Base-by-base conservation (phyloP, 371 early-diverging fungal genomes). In the Thermomucor indicae-seudaticae region DNA sequence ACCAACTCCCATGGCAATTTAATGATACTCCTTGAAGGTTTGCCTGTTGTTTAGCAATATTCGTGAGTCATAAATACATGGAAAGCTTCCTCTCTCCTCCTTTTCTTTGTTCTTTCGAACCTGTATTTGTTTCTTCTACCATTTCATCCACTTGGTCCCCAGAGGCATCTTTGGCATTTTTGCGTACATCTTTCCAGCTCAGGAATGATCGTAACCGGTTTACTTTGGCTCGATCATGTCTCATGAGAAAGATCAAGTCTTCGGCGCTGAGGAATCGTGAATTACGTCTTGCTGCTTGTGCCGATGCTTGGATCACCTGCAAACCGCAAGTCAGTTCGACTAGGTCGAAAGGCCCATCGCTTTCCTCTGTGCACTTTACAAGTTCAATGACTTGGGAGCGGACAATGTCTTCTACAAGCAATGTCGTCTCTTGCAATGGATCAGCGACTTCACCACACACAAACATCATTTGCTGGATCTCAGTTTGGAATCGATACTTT, bases 401-500 rank as follows among this genome's bases (percentile, higher is more conserved):
- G 24, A 93, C 92, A 62, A 97, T 94, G 52, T 97, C 95, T 65
- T 96, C 96, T 4, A 93, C 88, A 4, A 95, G 75, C 63, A 81
- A 70, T 7, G 90, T 89, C 0, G 93, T 91, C 48, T 93, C 96
- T 5, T 81, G 83, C 35, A 90, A 72, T 23, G 96, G 92, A 67
- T 95, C 94, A 3, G 84, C 67, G 25, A 95, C 90, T 58, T 97
- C 97, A 25, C 97, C 98, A 79, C 91, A 93, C 28, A 95, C 96
- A 76, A 90, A 97, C 96, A 97, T 96, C 97, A 97, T 97, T 81
- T 95, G 92, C 60, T 87, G 87, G 58, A 94, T 93, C 64, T 93
- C 93, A 27, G 77, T 79, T 58, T 75, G 75, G 27, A 75, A 75
- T 2, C 69, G 58, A 43, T 73, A 73, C 32, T 61, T 54, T 42